Evolutionary conservation across 2,329 filamentous ascomycete genomes (phyloP), one percentile per base, ranked within the genome.

Genomic region (Bipolaris bicolor): DNA sequence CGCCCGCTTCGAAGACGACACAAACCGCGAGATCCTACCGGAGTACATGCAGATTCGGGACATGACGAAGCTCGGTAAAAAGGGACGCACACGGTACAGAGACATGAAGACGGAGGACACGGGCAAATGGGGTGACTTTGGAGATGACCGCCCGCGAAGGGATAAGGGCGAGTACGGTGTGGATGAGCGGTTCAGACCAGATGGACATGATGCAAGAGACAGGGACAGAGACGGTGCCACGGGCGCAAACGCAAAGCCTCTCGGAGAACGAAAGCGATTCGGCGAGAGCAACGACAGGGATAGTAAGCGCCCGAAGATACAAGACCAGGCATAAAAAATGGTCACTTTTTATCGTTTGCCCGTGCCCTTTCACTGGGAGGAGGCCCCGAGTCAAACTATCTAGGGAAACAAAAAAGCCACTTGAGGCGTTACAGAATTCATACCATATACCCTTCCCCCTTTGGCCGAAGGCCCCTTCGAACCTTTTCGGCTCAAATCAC

Each of bases 11-110:
- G 94, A 98, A 74, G 92, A 97, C 60, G 86, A 94, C 58, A 83
- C 84, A 46, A 91, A 96, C 70, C 88, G 91, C 44, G 90, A 95
- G 68, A 81, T 92, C 1, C 78, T 99, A 67, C 95, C 95, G 3
- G 89, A 96, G 79, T 96, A 93, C 64, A 87, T 99, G 81, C 92
- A 97, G 79, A 87, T 96, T 69, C 83, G 95, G 55, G 95, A 98
- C 77, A 92, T 95, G 89, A 94, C 93, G 13, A 94, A 93, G 79
- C 78, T 99, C 24, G 95, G 95, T 20, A 91, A 90, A 79, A 97
- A 97, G 81, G 94, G 95, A 18, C 87, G 91, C 26, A 93, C 92
- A 6, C 91, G 90, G 76, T 98, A 98, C 78, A 90, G 85, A 68
- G 95, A 99, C 76, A 83, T 99, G 70, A 88, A 88, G 74, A 86